Percentiles rank a stretch among this genome's conserved stretches.
These are phyloP conservation scores for Phycomyces nitens DNA, from an alignment of 192 early-diverging fungal genomes.

Conservation along the genomic window DNA sequence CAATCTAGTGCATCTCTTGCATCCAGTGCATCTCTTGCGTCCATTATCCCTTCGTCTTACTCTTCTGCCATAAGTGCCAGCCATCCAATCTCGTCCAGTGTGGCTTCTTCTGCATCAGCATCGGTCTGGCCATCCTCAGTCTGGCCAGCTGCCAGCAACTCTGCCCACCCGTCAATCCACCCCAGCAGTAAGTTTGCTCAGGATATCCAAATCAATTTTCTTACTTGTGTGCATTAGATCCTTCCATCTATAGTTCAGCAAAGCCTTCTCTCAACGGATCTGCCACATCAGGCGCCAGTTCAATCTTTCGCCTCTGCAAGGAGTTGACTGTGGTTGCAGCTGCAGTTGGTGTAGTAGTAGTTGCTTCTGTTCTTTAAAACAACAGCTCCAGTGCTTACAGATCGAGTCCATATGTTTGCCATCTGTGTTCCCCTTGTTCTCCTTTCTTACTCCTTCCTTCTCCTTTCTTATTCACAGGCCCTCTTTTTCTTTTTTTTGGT, in stretches of 20 bases:
- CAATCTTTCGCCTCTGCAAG: neutral
- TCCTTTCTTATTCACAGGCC: neutral
- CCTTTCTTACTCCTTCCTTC: too few relatives aligned
- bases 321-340: neutral
- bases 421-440: too few relatives aligned
- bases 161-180: neutral
- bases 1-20: neutral
- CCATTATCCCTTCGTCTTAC: neutral
- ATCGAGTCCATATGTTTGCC: too few relatives aligned
- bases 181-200: neutral
- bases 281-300: neutral
- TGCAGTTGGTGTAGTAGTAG: neutral
- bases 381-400: too few relatives aligned
- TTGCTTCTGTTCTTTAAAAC: neutral
- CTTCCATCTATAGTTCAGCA: neutral
- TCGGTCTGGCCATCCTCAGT: conserved; percentile 1
- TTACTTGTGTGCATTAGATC: too few relatives aligned
- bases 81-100: neutral
- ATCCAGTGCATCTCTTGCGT: neutral
- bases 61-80: neutral
- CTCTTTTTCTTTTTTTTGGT: neutral
- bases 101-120: neutral
- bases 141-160: neutral
- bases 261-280: neutral
- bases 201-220: too few relatives aligned